These are phyloP conservation scores for Yamadazyma laniorum DNA, from an alignment of 805 yeast genomes.

Conservation along the genomic window DNA sequence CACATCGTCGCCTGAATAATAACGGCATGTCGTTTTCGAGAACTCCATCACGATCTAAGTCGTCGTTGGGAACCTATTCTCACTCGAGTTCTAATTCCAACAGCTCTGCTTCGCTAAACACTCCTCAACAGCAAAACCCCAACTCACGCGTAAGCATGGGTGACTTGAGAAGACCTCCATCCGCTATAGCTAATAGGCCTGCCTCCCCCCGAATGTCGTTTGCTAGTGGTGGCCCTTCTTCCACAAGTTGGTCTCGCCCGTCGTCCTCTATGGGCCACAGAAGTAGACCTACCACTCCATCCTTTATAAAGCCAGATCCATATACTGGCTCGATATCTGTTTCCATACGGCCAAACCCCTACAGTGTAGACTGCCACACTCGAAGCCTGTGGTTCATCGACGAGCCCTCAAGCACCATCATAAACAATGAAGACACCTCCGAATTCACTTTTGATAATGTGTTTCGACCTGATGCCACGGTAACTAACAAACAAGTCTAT, in stretches of 20 bases:
- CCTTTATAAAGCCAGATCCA: constrained; percentile 30
- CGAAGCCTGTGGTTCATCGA: constrained; percentile 47
- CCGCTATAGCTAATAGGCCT: constrained; percentile 22
- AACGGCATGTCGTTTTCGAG: constrained; percentile 13
- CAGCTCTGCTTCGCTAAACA: constrained; percentile 9
- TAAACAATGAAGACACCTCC: constrained; percentile 56
- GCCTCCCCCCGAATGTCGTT: constrained; percentile 6
- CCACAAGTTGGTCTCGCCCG: constrained; percentile 3
- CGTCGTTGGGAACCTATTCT: constrained; percentile 20
- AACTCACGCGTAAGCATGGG: constrained; percentile 17
- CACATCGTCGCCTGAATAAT: no score
- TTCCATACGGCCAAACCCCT: constrained; percentile 75
- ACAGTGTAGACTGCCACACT: constrained; percentile 32
- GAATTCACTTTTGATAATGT: constrained; percentile 75
- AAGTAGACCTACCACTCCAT: constrained; percentile 40
- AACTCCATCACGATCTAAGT: constrained; percentile 28
- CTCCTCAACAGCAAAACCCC: constrained; percentile 15
- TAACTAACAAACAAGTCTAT: constrained; percentile 62
- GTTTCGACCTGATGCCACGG: constrained; percentile 48
- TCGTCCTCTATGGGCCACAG: constrained; percentile 18
- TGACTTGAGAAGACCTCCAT: constrained; percentile 25
- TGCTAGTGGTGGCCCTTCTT: constrained; percentile 3
- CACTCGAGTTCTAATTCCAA: constrained; percentile 5
- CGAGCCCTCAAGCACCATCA: constrained; percentile 36
- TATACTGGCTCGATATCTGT: constrained; percentile 76